Evolutionary conservation across 2,329 filamentous ascomycete species (phyloP).

Genomic region (Cytospora piceae): DNA sequence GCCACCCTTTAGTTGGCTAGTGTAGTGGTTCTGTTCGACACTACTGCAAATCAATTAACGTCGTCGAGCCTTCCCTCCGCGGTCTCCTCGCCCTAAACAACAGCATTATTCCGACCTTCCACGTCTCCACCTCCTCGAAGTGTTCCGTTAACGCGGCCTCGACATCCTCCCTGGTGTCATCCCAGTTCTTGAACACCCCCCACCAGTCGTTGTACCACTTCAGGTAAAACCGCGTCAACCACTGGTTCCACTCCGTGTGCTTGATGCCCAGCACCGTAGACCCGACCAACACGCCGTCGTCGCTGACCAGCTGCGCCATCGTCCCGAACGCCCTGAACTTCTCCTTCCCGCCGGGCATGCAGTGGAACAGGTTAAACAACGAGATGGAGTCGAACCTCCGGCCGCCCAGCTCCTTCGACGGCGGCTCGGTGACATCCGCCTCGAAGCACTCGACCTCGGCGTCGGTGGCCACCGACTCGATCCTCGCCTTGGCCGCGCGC

Average conservation of each 20-base stretch:
- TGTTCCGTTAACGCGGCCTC: constrained; percentile 40
- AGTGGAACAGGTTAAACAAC: constrained; percentile 49
- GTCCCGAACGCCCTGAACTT: constrained; percentile 40
- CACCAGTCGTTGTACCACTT: constrained; percentile 40
- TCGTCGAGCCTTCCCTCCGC: constrained; percentile 22
- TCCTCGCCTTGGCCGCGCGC: constrained; percentile 35
- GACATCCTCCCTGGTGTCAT: constrained; percentile 42
- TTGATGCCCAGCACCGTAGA: constrained; percentile 42
- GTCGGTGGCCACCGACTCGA: constrained; percentile 33
- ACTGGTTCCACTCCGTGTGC: constrained; percentile 33
- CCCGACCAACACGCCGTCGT: constrained; percentile 44
- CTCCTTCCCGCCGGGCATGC: constrained; percentile 40
- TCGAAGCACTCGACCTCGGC: constrained; percentile 37
- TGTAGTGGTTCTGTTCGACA: too few species aligned
- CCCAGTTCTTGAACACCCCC: constrained; percentile 45
- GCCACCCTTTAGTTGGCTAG: too few species aligned
- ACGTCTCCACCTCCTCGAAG: constrained; percentile 45
- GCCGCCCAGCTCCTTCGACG: constrained; percentile 36
- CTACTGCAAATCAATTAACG: constrained; percentile 13
- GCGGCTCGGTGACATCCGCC: constrained; percentile 43
- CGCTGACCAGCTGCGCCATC: constrained; percentile 39
- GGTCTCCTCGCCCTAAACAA: constrained; percentile 44
- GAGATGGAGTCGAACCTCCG: constrained; percentile 47
- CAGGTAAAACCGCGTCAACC: constrained; percentile 36
- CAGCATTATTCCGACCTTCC: constrained; percentile 44